Conservation (phyloP, 352 stramenopile species). For the Phytophthora quininea region DNA sequence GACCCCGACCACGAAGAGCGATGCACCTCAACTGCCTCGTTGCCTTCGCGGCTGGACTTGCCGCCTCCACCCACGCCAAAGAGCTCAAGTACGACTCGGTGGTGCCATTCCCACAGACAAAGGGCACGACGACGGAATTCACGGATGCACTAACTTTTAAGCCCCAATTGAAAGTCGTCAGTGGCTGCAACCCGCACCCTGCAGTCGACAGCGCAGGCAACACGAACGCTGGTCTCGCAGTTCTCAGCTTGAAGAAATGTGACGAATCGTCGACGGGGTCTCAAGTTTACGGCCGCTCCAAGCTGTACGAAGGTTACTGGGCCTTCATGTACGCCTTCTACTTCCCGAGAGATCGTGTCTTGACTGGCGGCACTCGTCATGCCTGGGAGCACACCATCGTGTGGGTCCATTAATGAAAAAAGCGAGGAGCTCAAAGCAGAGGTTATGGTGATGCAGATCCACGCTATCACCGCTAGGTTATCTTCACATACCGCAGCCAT, state of each 20-base stretch:
- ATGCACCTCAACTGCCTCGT: background rate
- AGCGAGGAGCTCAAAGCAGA: too few species aligned
- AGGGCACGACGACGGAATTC: background rate
- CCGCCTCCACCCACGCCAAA: conserved; percentile 5
- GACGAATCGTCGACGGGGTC: conserved; percentile 11
- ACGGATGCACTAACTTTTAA: conserved; percentile 18
- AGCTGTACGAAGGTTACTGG: conserved; percentile 17
- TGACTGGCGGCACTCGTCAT: conserved; percentile 7
- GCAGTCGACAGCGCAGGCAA: conserved; percentile 4
- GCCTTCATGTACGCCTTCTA: conserved; percentile 29
- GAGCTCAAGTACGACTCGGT: conserved; percentile 17
- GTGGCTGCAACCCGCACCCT: conserved; percentile 18
- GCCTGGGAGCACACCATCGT: background rate
- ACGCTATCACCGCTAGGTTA: too few species aligned
- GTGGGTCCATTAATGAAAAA: too few species aligned
- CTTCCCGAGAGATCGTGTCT: conserved; percentile 22
- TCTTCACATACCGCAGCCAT: too few species aligned
- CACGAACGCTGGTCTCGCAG: conserved; percentile 15
- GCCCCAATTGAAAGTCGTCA: conserved; percentile 19
- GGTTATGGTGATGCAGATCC: too few species aligned
- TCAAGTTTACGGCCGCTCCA: conserved; percentile 23
- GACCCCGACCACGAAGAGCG: background rate
- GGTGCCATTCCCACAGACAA: conserved; percentile 10
- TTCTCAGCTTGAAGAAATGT: conserved; percentile 14
- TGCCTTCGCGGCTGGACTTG: background rate